Evolutionary conservation across 345 rosid genomes (phyloP).

Genomic region (Moricandia arvensis): DNA sequence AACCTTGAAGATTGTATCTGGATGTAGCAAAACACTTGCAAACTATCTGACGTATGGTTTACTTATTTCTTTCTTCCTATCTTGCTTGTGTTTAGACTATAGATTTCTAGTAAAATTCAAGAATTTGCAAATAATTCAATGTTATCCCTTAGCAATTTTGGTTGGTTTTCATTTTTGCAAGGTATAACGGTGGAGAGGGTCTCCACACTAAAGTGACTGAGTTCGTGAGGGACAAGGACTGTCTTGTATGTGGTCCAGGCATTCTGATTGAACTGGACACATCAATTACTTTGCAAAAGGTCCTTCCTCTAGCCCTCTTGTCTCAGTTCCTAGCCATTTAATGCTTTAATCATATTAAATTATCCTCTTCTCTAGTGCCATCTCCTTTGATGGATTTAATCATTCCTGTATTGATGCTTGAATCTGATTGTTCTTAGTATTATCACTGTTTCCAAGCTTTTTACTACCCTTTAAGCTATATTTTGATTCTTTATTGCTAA

Average conservation of each 20-base stretch:
- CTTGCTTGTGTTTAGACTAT: slow-evolving; percentile 3
- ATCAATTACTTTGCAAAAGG: slow-evolving; percentile 77
- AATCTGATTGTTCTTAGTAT: not conserved
- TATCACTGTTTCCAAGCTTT: too few species aligned
- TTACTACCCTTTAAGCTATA: too few species aligned
- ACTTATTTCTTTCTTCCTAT: not conserved
- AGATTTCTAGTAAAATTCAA: not conserved
- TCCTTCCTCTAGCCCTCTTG: slow-evolving; percentile 32
- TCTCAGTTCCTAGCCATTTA: not conserved
- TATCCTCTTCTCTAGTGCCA: not conserved
- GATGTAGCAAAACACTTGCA: slow-evolving; percentile 89
- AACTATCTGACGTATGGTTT: slow-evolving; percentile 75
- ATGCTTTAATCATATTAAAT: not conserved
- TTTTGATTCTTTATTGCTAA: too few species aligned
- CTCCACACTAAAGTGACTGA: slow-evolving; percentile 85
- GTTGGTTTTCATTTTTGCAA: slow-evolving; percentile 30
- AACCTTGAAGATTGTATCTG: slow-evolving; percentile 92
- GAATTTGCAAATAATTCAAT: not conserved
- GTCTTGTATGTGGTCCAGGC: slow-evolving; percentile 97
- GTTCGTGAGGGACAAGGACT: slow-evolving; percentile 74
- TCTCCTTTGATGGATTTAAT: not conserved
- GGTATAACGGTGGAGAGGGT: slow-evolving; percentile 93
- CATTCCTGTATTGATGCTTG: not conserved
- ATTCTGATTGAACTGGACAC: slow-evolving; percentile 75
- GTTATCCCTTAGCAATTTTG: too few species aligned